Evolutionary conservation across 1,284 basidiomycete genomes (phyloP).

Genomic region (Irpex sp.): DNA sequence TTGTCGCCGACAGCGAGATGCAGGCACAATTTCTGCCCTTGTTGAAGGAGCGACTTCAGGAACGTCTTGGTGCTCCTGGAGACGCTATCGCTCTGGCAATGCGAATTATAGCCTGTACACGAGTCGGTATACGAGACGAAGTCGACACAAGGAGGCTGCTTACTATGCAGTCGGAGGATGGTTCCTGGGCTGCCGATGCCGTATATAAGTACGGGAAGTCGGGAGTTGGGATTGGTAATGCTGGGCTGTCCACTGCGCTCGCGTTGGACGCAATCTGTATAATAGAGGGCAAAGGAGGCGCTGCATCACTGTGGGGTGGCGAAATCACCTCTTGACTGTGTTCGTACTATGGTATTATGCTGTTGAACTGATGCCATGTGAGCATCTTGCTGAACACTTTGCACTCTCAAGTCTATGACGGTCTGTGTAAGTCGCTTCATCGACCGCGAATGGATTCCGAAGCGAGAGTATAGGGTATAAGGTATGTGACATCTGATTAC

Average conservation of each 20-base stretch:
- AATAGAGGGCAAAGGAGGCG: neutral
- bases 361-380: too few relatives aligned
- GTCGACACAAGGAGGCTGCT: conserved; percentile 40
- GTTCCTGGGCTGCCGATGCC: conserved; percentile 47
- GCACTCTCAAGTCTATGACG: too few relatives aligned
- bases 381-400: too few relatives aligned
- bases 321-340: too few relatives aligned
- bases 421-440: too few relatives aligned
- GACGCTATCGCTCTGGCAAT: conserved; percentile 43
- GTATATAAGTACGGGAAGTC: conserved; percentile 47
- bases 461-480: neutral
- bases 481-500: neutral
- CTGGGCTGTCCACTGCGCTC: neutral
- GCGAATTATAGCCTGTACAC: conserved; percentile 41
- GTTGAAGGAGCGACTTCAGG: conserved; percentile 40
- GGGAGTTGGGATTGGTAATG: conserved; percentile 22
- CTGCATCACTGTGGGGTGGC: neutral
- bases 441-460: neutral
- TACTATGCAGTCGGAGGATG: conserved; percentile 42
- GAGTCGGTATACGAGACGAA: conserved; percentile 37
- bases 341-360: too few relatives aligned
- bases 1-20: conserved; percentile 15
- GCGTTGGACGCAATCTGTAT: neutral
- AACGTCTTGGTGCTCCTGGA: conserved; percentile 44
- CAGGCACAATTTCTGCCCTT: conserved; percentile 35